Percentiles rank a stretch among this genome's conserved stretches.
These are phyloP conservation scores for Termitomyces sp. DNA, from an alignment of 768 basidiomycete genomes.

Conservation along the genomic window DNA sequence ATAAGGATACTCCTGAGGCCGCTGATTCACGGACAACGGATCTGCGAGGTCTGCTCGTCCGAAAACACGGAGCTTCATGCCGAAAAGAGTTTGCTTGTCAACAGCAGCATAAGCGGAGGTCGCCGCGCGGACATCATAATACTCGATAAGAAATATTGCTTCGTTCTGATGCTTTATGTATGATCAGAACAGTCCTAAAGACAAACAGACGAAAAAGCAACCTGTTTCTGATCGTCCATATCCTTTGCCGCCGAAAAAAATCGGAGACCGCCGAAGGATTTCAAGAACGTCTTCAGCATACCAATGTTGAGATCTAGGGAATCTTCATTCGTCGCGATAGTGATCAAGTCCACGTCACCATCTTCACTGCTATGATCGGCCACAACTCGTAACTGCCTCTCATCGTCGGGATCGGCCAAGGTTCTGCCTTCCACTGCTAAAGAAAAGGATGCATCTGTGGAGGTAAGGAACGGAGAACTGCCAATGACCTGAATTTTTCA, in stretches of 20 bases:
- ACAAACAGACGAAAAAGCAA: conserved; percentile 7
- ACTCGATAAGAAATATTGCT: conserved; percentile 54
- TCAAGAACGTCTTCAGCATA: conserved; percentile 25
- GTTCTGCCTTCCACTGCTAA: conserved; percentile 33
- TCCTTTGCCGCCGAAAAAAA: conserved; percentile 19
- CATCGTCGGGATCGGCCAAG: conserved; percentile 12
- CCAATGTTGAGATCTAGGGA: conserved; percentile 16
- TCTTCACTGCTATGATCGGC: conserved; percentile 7
- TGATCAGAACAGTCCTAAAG: neutral
- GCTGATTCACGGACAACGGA: neutral
- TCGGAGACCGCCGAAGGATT: conserved; percentile 29
- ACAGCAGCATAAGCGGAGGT: conserved; percentile 44
- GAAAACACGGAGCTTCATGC: conserved; percentile 42
- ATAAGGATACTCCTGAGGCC: conserved; percentile 1
- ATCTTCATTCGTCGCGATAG: conserved; percentile 3
- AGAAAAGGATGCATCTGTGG: conserved; percentile 46
- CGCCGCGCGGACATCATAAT: conserved; percentile 59
- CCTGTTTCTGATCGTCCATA: conserved; percentile 16
- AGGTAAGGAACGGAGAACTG: conserved; percentile 41
- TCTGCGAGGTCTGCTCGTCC: conserved; percentile 18
- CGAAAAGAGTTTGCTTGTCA: conserved; percentile 42
- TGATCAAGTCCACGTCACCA: neutral
- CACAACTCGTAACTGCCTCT: conserved; percentile 4
- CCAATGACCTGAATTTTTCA: conserved; percentile 42
- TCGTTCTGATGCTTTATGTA: conserved; percentile 4